phyloP scores from a whole-genome alignment of 768 basidiomycete genomes.

The Rhodotorula paludigena region DNA sequence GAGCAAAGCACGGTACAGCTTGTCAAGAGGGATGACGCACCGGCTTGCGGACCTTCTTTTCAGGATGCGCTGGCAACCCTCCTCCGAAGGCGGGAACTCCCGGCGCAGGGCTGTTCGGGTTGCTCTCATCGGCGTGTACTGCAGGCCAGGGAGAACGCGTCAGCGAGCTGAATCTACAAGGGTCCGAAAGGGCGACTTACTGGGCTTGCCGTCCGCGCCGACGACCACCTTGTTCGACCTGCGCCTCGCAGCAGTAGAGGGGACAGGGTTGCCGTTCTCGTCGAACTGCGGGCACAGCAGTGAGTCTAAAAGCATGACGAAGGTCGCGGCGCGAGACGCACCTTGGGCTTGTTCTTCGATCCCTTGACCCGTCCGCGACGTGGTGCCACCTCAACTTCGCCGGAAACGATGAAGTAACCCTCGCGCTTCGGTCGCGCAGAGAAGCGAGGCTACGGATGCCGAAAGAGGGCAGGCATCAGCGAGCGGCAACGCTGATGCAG shows the following conservation, averaged over 20 bases:
- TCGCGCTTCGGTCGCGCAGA: conserved; percentile 87
- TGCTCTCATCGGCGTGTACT: no score
- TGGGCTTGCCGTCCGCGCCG: conserved; percentile 21
- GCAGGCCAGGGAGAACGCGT: not conserved
- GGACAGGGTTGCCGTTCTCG: conserved; percentile 29
- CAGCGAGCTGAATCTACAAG: no score
- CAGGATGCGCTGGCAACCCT: no score
- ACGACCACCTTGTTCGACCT: conserved; percentile 8
- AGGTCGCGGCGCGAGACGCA: not conserved
- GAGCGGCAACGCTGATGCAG: not conserved
- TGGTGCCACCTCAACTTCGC: conserved; percentile 20
- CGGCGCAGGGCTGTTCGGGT: no score
- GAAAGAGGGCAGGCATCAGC: not conserved
- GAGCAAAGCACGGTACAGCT: not conserved
- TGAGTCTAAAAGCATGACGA: no score
- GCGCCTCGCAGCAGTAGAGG: not conserved
- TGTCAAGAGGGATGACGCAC: not conserved
- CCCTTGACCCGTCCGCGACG: conserved; percentile 21
- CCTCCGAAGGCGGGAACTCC: no score
- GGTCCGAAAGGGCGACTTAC: not conserved
- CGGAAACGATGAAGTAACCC: conserved; percentile 50
- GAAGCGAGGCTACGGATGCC: conserved; percentile 60
- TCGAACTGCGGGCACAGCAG: conserved; percentile 1
- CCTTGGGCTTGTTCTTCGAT: conserved; percentile 35
- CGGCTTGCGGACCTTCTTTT: conserved; percentile 17